Base-by-base conservation (phyloP, 2,329 filamentous ascomycete genomes). In the Westerdykella sp. region DNA sequence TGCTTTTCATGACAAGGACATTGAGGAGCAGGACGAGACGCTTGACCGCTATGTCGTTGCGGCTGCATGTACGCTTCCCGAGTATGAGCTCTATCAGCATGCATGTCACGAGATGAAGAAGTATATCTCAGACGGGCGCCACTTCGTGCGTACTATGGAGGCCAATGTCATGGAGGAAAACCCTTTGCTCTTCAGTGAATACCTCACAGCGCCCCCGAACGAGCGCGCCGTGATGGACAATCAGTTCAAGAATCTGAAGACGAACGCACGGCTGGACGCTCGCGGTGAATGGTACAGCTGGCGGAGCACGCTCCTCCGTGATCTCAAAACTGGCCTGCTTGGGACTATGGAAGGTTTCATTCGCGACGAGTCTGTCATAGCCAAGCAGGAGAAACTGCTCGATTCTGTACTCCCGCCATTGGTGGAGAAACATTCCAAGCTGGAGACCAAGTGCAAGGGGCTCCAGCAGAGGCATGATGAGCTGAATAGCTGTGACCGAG, bases 241-340 rank as follows among this genome's bases (percentile, higher is more conserved):
- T 52, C 90, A 97, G 62, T 93, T 98, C 74, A 93, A 95, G 67
- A 96, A 97, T 59, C 85, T 95, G 67, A 97, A 96, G 72, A 90
- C 88, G 0, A 86, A 95, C 64, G 88, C 91, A 13, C 80, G 93
- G 21, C 76, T 96, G 12, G 74, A 90, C 40, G 96, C 91, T 70
- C 96, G 96, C 63, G 88, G 87, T 44, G 90, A 93, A 73, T 98
- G 93, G 93, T 98, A 98, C 64, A 85, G 91, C 59, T 98, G 93
- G 93, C 84, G 93, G 34, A 91, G 87, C 76, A 91, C 93, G 57
- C 77, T 97, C 18, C 82, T 86, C 23, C 77, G 89, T 43, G 85
- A 87, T 14, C 76, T 98, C 31, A 89, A 85, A 60, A 83, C 88
- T 54, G 90, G 87, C 3, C 77, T 97, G 3, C 67, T 85, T 42